Evolutionary conservation across 805 yeast genomes (phyloP), one percentile per base, ranked within the genome.

Genomic region (Yamadazyma scolyti): DNA sequence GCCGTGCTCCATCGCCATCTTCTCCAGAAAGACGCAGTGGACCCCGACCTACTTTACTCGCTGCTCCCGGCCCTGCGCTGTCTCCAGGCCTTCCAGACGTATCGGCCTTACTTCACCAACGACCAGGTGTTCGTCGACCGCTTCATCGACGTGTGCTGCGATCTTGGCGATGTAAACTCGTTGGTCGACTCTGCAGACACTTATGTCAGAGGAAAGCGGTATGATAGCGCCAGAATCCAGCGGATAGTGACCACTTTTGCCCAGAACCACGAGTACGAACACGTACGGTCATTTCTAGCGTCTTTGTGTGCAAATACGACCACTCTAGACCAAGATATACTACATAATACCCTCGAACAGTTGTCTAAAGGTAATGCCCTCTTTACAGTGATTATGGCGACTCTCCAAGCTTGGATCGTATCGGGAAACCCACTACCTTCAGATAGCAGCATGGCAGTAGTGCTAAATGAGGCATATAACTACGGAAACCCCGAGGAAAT

Each of bases 101-200:
- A 25, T 24, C 23, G 11, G 20, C 32, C 20, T 4, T 25, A 13
- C 20, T 23, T 35, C 20, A 18, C 17, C 5, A 11, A 16, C 9
- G 29, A 28, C 11, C 5, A n/a, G 7, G 10, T 6, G 11, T 40
- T 36, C 27, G 36, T 33, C 16, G 36, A 36, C 12, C 14, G 7
- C 3, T 53, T 49, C 25, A 56, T 60, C 7, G 59, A 63, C 58
- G 36, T 59, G 11, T 51, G 63, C 27, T 65, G 58, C 39, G 66
- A 65, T 42, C 43, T 43, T 42, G 56, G 59, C 26, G 62, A 65
- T 27, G 16, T 55, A 9, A 42, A 45, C 11, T 39, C 48, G 6
- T 23, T 31, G 5, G 9, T n/a, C 1, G 9, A 17, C 2, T 20
- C 36, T 11, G 16, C 34, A 4, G 36, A 32, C 6, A 10, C 14